Conservation (phyloP, 352 stramenopile species). For the Peronospora belbahrii region DNA sequence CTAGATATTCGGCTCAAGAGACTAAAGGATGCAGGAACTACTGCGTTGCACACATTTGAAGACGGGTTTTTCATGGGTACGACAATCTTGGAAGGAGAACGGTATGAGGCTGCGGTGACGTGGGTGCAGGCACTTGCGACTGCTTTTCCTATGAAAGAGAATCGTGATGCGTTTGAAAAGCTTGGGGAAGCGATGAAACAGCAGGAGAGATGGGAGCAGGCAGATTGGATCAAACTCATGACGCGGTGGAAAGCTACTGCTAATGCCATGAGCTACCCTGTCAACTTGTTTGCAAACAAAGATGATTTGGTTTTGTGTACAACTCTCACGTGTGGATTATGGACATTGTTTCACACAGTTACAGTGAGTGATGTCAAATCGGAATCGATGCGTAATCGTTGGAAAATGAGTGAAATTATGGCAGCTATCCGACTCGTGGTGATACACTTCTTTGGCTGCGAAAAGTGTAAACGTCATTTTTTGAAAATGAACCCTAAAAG, state of each 20-base stretch:
- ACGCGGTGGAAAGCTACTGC: constrained; percentile 43
- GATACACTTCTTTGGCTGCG: constrained; percentile 70
- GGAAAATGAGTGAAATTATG: constrained; percentile 47
- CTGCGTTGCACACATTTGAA: constrained; percentile 54
- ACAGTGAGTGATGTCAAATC: constrained; percentile 29
- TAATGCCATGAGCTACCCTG: constrained; percentile 43
- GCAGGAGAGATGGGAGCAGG: constrained; percentile 31
- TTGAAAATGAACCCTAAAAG: constrained; percentile 47
- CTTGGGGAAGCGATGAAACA: constrained; percentile 33
- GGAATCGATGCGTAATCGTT: background rate
- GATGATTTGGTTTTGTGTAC: constrained; percentile 46
- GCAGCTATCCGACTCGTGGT: constrained; percentile 57
- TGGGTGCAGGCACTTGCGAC: constrained; percentile 48
- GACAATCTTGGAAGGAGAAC: constrained; percentile 38
- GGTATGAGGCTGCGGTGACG: constrained; percentile 46
- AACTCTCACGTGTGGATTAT: constrained; percentile 73
- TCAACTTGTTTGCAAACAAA: constrained; percentile 41
- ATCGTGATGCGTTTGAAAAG: constrained; percentile 37
- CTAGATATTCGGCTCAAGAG: constrained; percentile 44
- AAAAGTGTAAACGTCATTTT: constrained; percentile 64
- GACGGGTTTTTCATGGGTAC: constrained; percentile 63
- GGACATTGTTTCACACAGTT: constrained; percentile 70
- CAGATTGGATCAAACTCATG: constrained; percentile 46
- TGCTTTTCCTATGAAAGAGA: constrained; percentile 56
- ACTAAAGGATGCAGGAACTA: constrained; percentile 50